These are phyloP conservation scores for Solanum ahanhuiri DNA, from an alignment of 257 asterid species.

Conservation along the genomic window DNA sequence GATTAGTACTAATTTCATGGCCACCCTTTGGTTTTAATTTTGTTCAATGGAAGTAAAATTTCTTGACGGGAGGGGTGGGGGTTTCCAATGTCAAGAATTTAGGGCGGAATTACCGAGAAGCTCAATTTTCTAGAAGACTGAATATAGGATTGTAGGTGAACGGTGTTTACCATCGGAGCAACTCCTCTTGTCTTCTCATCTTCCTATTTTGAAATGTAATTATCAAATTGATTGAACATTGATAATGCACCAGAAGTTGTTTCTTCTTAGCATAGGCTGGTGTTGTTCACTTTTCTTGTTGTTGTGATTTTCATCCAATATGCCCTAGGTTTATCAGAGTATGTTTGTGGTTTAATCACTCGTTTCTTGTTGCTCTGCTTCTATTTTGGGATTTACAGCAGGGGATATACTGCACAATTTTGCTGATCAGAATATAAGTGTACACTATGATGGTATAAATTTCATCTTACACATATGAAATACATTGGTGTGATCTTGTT, in stretches of 20 bases:
- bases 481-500: neutral
- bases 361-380: neutral
- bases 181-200: neutral
- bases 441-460: slow-evolving; percentile 46
- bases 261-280: neutral
- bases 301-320: too few species aligned
- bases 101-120: neutral
- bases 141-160: neutral
- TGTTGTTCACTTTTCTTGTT: neutral
- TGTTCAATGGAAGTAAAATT: neutral
- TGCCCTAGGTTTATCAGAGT: too few species aligned
- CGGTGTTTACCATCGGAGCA: neutral
- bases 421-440: slow-evolving; percentile 39
- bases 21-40: neutral
- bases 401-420: neutral
- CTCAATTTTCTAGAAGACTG: neutral
- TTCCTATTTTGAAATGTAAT: neutral
- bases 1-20: neutral
- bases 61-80: neutral
- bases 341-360: too few species aligned
- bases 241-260: neutral
- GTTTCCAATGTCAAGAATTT: neutral
- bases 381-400: neutral
- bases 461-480: neutral
- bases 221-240: neutral